phyloP scores from a whole-genome alignment of 257 asterid genomes.

The Paraleonurus japonicus region DNA sequence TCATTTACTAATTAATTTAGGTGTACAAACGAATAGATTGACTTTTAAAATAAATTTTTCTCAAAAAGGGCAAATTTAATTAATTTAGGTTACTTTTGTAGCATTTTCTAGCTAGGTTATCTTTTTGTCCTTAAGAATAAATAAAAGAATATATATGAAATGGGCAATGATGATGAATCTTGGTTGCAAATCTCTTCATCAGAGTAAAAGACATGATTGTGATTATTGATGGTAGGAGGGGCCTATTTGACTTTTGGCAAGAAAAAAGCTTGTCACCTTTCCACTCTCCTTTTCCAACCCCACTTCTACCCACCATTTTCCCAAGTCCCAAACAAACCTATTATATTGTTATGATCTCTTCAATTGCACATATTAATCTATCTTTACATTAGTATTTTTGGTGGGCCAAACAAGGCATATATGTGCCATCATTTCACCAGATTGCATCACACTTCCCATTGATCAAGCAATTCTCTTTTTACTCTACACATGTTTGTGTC shows the following conservation, averaged over 20 bases:
- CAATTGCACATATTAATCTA: slow-evolving; percentile 73
- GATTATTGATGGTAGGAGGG: slow-evolving; percentile 45
- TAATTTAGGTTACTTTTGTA: background rate
- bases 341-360: slow-evolving; percentile 79
- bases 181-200: slow-evolving; percentile 66
- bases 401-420: slow-evolving; percentile 28
- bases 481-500: background rate
- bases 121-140: slow-evolving; percentile 30
- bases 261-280: slow-evolving; percentile 79
- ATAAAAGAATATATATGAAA: slow-evolving; percentile 21
- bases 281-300: slow-evolving; percentile 53
- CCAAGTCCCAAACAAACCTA: slow-evolving; percentile 62
- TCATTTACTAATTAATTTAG: background rate
- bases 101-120: slow-evolving; percentile 15
- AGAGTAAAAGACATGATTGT: slow-evolving; percentile 51
- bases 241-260: slow-evolving; percentile 79
- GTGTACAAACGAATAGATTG: background rate
- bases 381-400: slow-evolving; percentile 38
- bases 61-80: background rate
- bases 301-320: slow-evolving; percentile 75
- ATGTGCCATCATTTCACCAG: slow-evolving; percentile 37
- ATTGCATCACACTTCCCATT: slow-evolving; percentile 46
- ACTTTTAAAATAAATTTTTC: background rate
- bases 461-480: slow-evolving; percentile 41
- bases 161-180: slow-evolving; percentile 70